A percentile compares a stretch with the other conserved stretches of the same genome.
These are phyloP conservation scores for Hypoxylon sp. DNA, from an alignment of 2,329 filamentous ascomycete genomes.

Conservation along the genomic window DNA sequence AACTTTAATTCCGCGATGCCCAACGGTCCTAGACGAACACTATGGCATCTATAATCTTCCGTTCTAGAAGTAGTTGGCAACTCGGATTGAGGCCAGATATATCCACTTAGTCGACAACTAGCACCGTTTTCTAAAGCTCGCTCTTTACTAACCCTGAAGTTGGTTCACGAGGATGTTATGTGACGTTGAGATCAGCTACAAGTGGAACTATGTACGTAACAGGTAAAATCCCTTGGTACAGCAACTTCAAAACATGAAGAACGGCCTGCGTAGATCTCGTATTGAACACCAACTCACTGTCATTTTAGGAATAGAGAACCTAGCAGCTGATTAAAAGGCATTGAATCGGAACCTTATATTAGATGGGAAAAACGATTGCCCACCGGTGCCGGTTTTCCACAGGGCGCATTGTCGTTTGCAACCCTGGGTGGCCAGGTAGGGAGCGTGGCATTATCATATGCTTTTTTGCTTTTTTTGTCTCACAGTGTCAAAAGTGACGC, in stretches of 20 bases:
- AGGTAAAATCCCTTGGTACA: constrained; percentile 21
- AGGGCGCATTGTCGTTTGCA: constrained; percentile 17
- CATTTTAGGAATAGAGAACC: constrained; percentile 10
- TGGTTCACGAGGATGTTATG: constrained; percentile 25
- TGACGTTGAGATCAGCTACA: constrained; percentile 40
- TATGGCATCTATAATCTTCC: constrained; percentile 10
- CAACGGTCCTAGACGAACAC: background rate
- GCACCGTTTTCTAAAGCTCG: constrained; percentile 29
- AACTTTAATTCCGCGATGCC: background rate
- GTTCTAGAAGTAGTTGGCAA: constrained; percentile 11
- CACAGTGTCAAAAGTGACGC: constrained; percentile 42
- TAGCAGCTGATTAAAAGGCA: constrained; percentile 9
- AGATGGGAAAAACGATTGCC: constrained; percentile 24
- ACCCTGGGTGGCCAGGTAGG: constrained; percentile 21
- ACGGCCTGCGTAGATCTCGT: background rate
- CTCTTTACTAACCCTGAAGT: constrained; percentile 19
- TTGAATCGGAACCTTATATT: constrained; percentile 5
- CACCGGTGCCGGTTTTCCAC: constrained; percentile 28
- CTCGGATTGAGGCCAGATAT: constrained; percentile 27
- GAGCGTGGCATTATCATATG: constrained; percentile 41
- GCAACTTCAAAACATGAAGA: background rate
- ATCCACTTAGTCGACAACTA: constrained; percentile 43
- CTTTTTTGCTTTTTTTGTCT: constrained; percentile 34
- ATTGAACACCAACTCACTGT: constrained; percentile 8
- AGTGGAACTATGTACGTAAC: constrained; percentile 37